phyloP scores from a whole-genome alignment of 192 early-diverging fungal genomes.

The Coemansia asiatica region DNA sequence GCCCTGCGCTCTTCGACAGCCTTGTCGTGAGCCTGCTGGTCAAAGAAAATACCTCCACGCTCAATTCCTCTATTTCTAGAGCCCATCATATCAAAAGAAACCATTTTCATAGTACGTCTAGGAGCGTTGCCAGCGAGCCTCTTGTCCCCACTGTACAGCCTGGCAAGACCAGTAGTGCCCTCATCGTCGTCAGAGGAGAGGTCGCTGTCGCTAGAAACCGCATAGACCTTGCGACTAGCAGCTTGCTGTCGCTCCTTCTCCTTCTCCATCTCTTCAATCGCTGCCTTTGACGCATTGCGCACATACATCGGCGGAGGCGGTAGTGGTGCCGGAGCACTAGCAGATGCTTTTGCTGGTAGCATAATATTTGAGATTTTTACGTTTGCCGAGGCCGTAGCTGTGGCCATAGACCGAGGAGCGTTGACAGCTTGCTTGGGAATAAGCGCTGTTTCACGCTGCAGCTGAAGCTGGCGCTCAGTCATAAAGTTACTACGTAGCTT shows the following conservation, averaged over 20 bases:
- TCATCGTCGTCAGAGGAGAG: conserved; percentile 27
- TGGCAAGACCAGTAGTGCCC: conserved; percentile 3
- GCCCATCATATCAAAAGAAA: conserved; percentile 6
- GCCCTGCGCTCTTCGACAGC: conserved; percentile 43
- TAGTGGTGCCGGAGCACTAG: neutral
- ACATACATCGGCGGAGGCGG: conserved; percentile 8
- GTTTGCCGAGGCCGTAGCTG: conserved; percentile 19
- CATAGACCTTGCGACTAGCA: neutral
- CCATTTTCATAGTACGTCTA: conserved; percentile 22
- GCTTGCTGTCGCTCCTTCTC: conserved; percentile 1
- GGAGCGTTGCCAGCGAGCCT: conserved; percentile 21
- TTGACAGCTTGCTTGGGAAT: conserved; percentile 33
- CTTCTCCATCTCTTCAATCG: conserved; percentile 19
- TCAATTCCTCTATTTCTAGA: neutral
- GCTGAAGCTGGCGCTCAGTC: conserved; percentile 14
- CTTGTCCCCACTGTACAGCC: conserved; percentile 15
- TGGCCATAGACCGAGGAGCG: conserved; percentile 37
- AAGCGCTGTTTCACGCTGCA: neutral
- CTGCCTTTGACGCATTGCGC: conserved; percentile 26
- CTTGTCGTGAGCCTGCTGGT: conserved; percentile 27
- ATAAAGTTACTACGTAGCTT: conserved; percentile 29
- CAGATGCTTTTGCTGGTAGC: neutral
- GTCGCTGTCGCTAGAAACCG: conserved; percentile 18
- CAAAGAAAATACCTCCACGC: conserved; percentile 5
- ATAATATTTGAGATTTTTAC: conserved; percentile 3